Evolutionary conservation across 148 eudicot genomes (phyloP).

Genomic region (Vaccinium vitisidaea): DNA sequence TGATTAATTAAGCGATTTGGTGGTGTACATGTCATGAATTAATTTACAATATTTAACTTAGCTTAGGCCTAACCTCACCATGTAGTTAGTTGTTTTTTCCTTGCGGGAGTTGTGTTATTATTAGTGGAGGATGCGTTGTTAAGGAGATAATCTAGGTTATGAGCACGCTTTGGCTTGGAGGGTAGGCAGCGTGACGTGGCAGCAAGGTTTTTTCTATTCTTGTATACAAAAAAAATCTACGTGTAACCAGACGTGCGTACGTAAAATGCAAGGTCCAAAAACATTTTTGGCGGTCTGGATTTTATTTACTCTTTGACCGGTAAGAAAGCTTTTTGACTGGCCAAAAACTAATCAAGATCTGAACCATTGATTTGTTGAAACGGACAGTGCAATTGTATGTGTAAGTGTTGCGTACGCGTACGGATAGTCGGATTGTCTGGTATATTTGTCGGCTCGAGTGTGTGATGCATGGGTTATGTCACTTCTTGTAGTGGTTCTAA

Average conservation of each 20-base stretch:
- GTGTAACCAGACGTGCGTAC: too few relatives aligned
- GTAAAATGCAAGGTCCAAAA: too few relatives aligned
- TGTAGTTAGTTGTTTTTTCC: background rate
- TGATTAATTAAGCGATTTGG: conserved; percentile 4
- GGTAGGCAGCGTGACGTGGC: conserved; percentile 11
- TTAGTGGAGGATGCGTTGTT: conserved; percentile 25
- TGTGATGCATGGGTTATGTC: conserved; percentile 2
- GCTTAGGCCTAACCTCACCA: conserved; percentile 38
- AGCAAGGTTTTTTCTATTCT: background rate
- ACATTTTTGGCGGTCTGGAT: too few relatives aligned
- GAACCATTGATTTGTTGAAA: too few relatives aligned
- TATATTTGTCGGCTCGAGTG: conserved; percentile 7
- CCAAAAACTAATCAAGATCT: too few relatives aligned
- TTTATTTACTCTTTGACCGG: too few relatives aligned
- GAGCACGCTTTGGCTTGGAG: conserved; percentile 15
- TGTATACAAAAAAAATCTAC: background rate
- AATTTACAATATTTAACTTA: background rate
- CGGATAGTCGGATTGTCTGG: background rate
- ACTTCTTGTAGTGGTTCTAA: background rate
- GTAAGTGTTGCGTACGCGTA: too few relatives aligned
- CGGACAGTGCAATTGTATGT: too few relatives aligned
- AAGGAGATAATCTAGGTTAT: conserved; percentile 15
- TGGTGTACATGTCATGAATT: conserved; percentile 36
- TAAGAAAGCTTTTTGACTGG: too few relatives aligned
- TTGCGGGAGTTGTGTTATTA: conserved; percentile 14